Conservation (phyloP, 2,329 filamentous ascomycete genomes). For the Leptodontidium sp. region DNA sequence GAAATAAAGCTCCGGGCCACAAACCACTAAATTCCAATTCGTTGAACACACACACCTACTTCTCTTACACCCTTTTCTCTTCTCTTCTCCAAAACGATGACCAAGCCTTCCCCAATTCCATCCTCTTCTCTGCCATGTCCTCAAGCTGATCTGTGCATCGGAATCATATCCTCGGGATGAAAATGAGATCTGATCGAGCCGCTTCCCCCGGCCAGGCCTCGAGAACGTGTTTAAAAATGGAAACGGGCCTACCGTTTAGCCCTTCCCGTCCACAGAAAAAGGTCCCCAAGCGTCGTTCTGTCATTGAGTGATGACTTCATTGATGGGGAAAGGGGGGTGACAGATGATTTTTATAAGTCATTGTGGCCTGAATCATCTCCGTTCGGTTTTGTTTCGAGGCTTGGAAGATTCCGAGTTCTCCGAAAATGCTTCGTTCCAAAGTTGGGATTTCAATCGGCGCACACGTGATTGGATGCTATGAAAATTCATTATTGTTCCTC, state of each 20-base stretch:
- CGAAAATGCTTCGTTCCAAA: not conserved
- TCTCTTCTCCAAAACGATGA: not conserved
- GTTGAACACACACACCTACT: not conserved
- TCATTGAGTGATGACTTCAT: conserved; percentile 13
- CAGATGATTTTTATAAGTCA: not conserved
- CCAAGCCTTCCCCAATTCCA: not conserved
- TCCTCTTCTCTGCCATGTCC: conserved; percentile 14
- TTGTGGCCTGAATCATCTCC: not conserved
- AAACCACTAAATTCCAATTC: not conserved
- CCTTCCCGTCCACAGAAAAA: not conserved
- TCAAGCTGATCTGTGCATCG: conserved; percentile 11
- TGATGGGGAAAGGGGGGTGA: not conserved
- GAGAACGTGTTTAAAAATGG: conserved; percentile 10
- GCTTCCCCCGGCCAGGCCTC: not conserved
- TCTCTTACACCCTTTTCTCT: not conserved
- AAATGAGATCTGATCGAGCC: not conserved
- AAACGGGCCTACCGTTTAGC: not conserved
- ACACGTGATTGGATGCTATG: no score
- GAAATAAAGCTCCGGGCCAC: not conserved
- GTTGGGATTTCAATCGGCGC: no score
- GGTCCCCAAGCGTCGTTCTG: conserved; percentile 1
- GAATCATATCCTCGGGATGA: not conserved
- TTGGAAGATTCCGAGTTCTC: no score
- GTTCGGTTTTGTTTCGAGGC: not conserved
- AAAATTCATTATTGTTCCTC: no score